Base-by-base conservation (phyloP, 768 basidiomycete genomes). In the Hemileccinum impolitum region DNA sequence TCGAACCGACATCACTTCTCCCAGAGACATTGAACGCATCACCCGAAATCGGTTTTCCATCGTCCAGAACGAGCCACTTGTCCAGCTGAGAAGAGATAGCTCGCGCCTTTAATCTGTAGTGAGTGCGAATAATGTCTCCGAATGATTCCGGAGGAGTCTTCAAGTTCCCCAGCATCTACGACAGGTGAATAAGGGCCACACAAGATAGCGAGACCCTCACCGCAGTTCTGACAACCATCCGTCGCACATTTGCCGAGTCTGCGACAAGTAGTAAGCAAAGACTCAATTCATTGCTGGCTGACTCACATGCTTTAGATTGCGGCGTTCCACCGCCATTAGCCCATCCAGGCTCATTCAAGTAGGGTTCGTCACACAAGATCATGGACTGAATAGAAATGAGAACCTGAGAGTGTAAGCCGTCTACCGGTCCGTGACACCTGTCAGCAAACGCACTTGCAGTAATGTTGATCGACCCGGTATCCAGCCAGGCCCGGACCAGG, bases 401-500 rank as follows among this genome's bases (percentile, higher is more conserved):
- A 32, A 94, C 84, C 78, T 81, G 43, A 18, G 55, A 10, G 37
- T 13, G 43, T 14, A 43, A 49, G 2, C 14, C 19, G 45, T 51
- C 38, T 45, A 45, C 47, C 18, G 44, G 13, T 14, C 17, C 13
- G n/a, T 11, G 15, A 21, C 23, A 19, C 35, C 2, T 21, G 26
- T 46, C 13, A 39, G 26, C 1, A 37, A 28, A 61, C 74, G 37
- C 41, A 82, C 90, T 73, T 95, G 94, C 4, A 95, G 76, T 42
- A 97, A 70, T 6, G 94, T 96, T 7, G 90, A 94, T 63, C 84
- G 87, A 19, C 94, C 94, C 3, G 91, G 62, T 38, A 94, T 77
- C 94, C 94, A 96, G 19, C 94, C 94, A 19, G 94, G 94, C 1
- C 94, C 94, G 15, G 72, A 66, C 94, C 94, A 96, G 12, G 94